A percentile compares a stretch with the other conserved stretches of the same genome.
These are phyloP conservation scores for Lasiosphaeria hispida DNA, from an alignment of 495 filamentous ascomycete species.

Conservation along the genomic window DNA sequence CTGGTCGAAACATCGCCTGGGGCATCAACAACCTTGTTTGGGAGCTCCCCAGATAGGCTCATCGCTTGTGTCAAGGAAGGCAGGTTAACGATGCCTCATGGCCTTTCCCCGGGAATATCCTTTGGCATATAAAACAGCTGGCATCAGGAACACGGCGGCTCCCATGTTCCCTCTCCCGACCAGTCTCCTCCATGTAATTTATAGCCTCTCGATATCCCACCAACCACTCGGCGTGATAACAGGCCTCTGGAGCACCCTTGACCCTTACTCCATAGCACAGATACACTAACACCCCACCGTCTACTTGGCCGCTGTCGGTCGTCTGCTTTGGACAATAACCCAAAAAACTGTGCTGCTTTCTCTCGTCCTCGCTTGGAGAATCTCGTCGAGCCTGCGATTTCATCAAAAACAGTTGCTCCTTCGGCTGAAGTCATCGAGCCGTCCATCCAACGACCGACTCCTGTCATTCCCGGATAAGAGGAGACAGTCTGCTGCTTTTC, in stretches of 20 bases:
- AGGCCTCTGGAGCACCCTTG: slow-evolving; percentile 27
- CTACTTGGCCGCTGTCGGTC: slow-evolving; percentile 16
- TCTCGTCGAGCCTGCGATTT: slow-evolving; percentile 14
- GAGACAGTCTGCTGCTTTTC: neutral
- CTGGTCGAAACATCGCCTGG: slow-evolving; percentile 33
- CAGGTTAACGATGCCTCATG: slow-evolving; percentile 14
- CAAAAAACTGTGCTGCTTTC: slow-evolving; percentile 1
- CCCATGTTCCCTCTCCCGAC: slow-evolving; percentile 10
- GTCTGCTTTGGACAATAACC: neutral
- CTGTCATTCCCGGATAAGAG: slow-evolving; percentile 23
- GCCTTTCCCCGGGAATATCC: slow-evolving; percentile 21
- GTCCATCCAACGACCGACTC: slow-evolving; percentile 20
- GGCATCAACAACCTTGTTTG: slow-evolving; percentile 24
- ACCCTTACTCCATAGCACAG: slow-evolving; percentile 27
- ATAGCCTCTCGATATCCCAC: slow-evolving; percentile 22
- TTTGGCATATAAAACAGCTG: slow-evolving; percentile 30
- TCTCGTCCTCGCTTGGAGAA: slow-evolving; percentile 24
- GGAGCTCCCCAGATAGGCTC: slow-evolving; percentile 17
- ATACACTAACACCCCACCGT: slow-evolving; percentile 27
- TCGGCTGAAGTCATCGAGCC: slow-evolving; percentile 31
- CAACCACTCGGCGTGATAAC: slow-evolving; percentile 25
- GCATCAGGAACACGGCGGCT: slow-evolving; percentile 18
- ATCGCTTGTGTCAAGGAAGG: slow-evolving; percentile 15
- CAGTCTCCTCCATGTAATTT: slow-evolving; percentile 15
- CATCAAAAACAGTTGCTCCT: slow-evolving; percentile 20